phyloP scores from a whole-genome alignment of 1,139 yeast genomes.

The Yamadazyma dendronema region DNA sequence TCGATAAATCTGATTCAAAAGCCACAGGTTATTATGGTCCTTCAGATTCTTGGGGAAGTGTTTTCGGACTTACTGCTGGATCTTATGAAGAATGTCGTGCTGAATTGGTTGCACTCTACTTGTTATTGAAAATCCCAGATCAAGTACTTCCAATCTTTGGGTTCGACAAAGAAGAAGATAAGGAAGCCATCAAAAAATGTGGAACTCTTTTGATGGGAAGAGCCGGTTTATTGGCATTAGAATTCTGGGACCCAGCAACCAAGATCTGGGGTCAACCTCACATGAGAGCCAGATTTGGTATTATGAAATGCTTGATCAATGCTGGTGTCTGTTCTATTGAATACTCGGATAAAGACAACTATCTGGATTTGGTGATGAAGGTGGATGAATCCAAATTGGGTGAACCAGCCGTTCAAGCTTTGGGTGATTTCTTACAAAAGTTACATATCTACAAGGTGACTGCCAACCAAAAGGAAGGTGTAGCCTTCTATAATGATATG shows the following conservation, averaged over 20 bases:
- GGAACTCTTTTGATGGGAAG: constrained; percentile 82
- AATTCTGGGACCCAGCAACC: constrained; percentile 81
- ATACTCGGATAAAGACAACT: constrained; percentile 41
- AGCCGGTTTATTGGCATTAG: constrained; percentile 79
- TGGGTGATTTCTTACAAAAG: constrained; percentile 67
- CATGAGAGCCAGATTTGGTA: constrained; percentile 89
- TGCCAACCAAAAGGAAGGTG: constrained; percentile 66
- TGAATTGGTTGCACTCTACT: constrained; percentile 81
- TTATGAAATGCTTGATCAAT: constrained; percentile 68
- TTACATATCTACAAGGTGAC: constrained; percentile 78
- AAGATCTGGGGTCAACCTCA: constrained; percentile 95
- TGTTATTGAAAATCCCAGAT: constrained; percentile 60
- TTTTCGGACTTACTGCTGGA: constrained; percentile 79
- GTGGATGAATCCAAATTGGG: constrained; percentile 62
- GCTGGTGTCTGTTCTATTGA: constrained; percentile 65
- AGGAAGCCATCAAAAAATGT: constrained; percentile 60
- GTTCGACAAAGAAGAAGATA: constrained; percentile 52
- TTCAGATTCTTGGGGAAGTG: constrained; percentile 88
- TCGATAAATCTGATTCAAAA: constrained; percentile 66
- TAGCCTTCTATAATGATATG: constrained; percentile 59
- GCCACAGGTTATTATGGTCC: constrained; percentile 67
- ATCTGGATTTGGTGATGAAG: constrained; percentile 56
- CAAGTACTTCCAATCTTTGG: constrained; percentile 73
- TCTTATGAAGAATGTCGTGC: constrained; percentile 93
- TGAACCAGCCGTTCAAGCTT: constrained; percentile 68